Evolutionary conservation across 2,329 filamentous ascomycete genomes (phyloP).

Genomic region (Mollisia scopiformis): DNA sequence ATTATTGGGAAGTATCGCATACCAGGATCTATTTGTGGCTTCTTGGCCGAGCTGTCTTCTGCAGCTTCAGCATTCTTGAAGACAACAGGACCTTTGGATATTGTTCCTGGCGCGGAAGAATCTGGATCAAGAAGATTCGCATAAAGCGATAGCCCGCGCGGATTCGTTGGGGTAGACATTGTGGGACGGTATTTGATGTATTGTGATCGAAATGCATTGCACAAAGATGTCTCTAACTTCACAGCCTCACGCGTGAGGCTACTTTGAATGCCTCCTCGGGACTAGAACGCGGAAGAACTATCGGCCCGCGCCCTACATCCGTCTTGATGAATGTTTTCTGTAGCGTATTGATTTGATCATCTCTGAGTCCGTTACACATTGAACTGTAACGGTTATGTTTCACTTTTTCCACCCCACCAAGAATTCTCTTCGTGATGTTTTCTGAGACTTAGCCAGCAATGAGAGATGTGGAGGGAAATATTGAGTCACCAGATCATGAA

Average conservation of each 20-base stretch:
- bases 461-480: too few relatives aligned
- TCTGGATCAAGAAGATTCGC: conserved; percentile 76
- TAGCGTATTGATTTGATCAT: too few relatives aligned
- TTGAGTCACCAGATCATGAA: too few relatives aligned
- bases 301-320: background rate
- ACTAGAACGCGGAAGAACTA: too few relatives aligned
- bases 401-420: too few relatives aligned
- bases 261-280: too few relatives aligned
- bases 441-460: too few relatives aligned
- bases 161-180: conserved; percentile 35
- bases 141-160: conserved; percentile 72
- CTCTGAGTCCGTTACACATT: too few relatives aligned
- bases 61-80: conserved; percentile 59
- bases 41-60: conserved; percentile 57
- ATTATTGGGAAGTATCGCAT: too few relatives aligned
- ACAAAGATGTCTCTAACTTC: background rate
- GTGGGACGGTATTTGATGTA: background rate
- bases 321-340: background rate
- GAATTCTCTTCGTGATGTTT: too few relatives aligned
- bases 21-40: conserved; percentile 61
- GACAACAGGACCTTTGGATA: conserved; percentile 74
- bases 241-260: conserved; percentile 29
- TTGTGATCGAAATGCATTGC: background rate
- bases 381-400: too few relatives aligned
- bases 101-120: conserved; percentile 58